Base-by-base conservation (phyloP, 2,329 filamentous ascomycete genomes). In the Didymella segeticola region DNA sequence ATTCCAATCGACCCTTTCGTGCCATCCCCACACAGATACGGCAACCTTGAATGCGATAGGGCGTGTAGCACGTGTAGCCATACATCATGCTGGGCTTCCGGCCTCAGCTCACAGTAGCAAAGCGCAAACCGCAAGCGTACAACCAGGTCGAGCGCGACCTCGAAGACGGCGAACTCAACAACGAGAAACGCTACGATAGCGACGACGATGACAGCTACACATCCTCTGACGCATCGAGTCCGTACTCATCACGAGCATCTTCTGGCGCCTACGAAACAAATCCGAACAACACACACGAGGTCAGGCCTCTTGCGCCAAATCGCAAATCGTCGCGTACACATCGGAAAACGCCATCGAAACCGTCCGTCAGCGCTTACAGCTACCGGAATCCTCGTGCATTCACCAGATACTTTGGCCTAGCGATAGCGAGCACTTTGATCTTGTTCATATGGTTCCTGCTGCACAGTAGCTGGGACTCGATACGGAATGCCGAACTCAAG, bases 361-460 rank as follows among this genome's bases (percentile, higher is more conserved):
- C 72, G 3, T 68, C 59, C 6, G 64, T 72, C 7, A 71, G 68
- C 57, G 69, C 71, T 43, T 73, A 74, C 57, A 71, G 82, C 46
- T 90, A 89, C 65, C 82, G 86, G 26, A 75, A 93, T 34, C 90
- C 89, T 6, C 86, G 87, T 67, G 89, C 83, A 57, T 84, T 95
- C 53, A 86, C 90, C 50, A 83, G 91, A 64, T 96, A 89, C 71
- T 84, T 96, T 49, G 91, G 91, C 60, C 79, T 93, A 42, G 84
- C 82, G 3, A 79, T 96, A 47, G 83, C 90, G 39, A 81, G 83
- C 2, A 83, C 85, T 1, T 82, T 96, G 12, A 61, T 95, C 4
- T 69, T 96, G 36, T 91, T 97, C 76, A 88, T 96, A 51, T 76
- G 91, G 51, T 86, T 83, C 50, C 80, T 97, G 29, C 83, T 91